Conservation (phyloP, 2,329 filamentous ascomycete species). For the Penicillium sclerotigenum region DNA sequence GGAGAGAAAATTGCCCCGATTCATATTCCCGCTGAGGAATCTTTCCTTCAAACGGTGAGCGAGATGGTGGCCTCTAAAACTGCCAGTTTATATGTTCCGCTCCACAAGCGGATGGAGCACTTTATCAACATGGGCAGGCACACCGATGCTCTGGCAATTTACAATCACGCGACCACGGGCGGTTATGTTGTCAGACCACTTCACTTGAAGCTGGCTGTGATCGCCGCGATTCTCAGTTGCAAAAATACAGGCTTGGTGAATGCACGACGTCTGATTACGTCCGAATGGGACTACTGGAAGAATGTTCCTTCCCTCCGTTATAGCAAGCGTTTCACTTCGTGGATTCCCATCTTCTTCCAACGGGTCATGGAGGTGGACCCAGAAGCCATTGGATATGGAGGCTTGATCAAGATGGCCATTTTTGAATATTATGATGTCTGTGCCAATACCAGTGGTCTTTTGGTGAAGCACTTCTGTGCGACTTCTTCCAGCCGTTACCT, state of each 20-base stretch:
- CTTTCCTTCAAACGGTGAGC: constrained; percentile 30
- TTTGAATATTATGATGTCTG: constrained; percentile 42
- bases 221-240: constrained; percentile 35
- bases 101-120: constrained; percentile 39
- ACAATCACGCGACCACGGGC: constrained; percentile 28
- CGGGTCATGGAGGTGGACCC: constrained; percentile 30
- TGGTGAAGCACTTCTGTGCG: constrained; percentile 38
- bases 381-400: constrained; percentile 17
- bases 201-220: constrained; percentile 38
- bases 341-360: constrained; percentile 38
- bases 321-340: constrained; percentile 23
- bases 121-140: constrained; percentile 38
- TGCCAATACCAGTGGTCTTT: constrained; percentile 29
- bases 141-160: constrained; percentile 31
- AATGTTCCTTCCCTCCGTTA: constrained; percentile 9
- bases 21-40: constrained; percentile 12
- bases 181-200: constrained; percentile 32
- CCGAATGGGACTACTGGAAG: constrained; percentile 24
- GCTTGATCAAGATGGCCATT: constrained; percentile 36
- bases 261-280: constrained; percentile 34
- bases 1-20: constrained; percentile 16
- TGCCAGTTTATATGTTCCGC: constrained; percentile 33
- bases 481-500: constrained; percentile 28
- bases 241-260: constrained; percentile 23
- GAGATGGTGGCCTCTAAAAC: constrained; percentile 28